Percentiles rank a stretch among this genome's conserved stretches.
phyloP scores from a whole-genome alignment of 257 asterid genomes.

The Petunia axillaris region DNA sequence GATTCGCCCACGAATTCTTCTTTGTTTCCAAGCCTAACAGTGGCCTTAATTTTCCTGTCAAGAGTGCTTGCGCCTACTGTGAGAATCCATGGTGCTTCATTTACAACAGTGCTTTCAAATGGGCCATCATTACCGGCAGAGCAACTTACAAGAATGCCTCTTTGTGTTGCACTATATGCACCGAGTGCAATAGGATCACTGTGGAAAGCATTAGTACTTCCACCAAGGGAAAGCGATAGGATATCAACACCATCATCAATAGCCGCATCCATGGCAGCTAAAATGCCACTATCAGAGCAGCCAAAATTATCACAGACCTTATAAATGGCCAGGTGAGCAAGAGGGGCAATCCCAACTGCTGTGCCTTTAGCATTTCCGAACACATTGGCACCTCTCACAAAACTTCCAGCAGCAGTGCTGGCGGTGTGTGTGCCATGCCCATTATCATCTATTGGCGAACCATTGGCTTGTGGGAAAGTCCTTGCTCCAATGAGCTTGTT shows the following conservation, averaged over 20 bases:
- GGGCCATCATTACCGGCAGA: slow-evolving; percentile 44
- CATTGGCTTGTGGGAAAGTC: slow-evolving; percentile 10
- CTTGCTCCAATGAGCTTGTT: slow-evolving; percentile 43
- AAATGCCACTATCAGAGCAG: slow-evolving; percentile 31
- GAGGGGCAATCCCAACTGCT: slow-evolving; percentile 44
- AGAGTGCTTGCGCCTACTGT: slow-evolving; percentile 49
- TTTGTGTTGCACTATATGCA: slow-evolving; percentile 37
- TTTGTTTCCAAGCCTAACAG: slow-evolving; percentile 37
- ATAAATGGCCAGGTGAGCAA: slow-evolving; percentile 41
- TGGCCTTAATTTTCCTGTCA: slow-evolving; percentile 34
- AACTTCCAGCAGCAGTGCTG: slow-evolving; percentile 37
- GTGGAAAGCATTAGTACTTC: slow-evolving; percentile 22
- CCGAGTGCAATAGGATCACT: slow-evolving; percentile 36
- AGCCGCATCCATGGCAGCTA: slow-evolving; percentile 44
- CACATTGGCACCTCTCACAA: slow-evolving; percentile 33
- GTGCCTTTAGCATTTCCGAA: slow-evolving; percentile 40
- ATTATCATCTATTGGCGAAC: slow-evolving; percentile 24
- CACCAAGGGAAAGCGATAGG: slow-evolving; percentile 42
- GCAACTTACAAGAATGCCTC: slow-evolving; percentile 43
- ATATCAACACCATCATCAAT: slow-evolving; percentile 48
- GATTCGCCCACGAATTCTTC: slow-evolving; percentile 37
- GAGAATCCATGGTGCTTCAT: slow-evolving; percentile 52
- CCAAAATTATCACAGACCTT: slow-evolving; percentile 24
- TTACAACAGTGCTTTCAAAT: background rate
- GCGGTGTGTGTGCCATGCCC: slow-evolving; percentile 47